A percentile compares a stretch with the other conserved stretches of the same genome.
Conservation (phyloP, 495 filamentous ascomycete genomes). For the Penicillium arizonense region DNA sequence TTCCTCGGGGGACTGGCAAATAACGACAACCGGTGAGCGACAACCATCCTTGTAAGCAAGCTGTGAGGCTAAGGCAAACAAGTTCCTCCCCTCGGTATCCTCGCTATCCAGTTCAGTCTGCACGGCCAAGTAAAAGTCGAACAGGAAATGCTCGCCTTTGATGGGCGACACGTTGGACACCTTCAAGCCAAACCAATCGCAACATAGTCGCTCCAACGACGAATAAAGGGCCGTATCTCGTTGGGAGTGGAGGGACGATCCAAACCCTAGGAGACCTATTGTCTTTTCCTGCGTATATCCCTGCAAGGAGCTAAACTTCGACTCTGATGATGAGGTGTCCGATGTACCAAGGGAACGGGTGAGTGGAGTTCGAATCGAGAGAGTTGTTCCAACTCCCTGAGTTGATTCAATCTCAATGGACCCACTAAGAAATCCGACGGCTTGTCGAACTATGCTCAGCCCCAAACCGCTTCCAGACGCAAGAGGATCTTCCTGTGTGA, state of each 20-base stretch:
- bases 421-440: slow-evolving; percentile 25
- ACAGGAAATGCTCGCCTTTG: slow-evolving; percentile 1
- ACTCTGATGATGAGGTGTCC: background rate
- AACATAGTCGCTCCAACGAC: slow-evolving; percentile 22
- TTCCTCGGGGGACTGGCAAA: slow-evolving; percentile 28
- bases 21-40: slow-evolving; percentile 22
- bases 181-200: slow-evolving; percentile 20
- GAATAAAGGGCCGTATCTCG: slow-evolving; percentile 16
- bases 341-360: background rate
- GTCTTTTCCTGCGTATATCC: slow-evolving; percentile 10
- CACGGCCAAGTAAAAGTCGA: slow-evolving; percentile 25
- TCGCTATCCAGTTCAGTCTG: slow-evolving; percentile 22
- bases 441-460: slow-evolving; percentile 45
- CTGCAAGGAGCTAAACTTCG: slow-evolving; percentile 5
- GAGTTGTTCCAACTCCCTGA: slow-evolving; percentile 47
- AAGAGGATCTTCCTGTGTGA: slow-evolving; percentile 65
- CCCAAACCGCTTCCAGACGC: slow-evolving; percentile 68
- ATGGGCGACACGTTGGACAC: slow-evolving; percentile 10
- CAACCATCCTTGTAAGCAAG: background rate
- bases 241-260: slow-evolving; percentile 7
- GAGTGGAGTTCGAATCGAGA: slow-evolving; percentile 46
- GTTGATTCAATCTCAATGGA: slow-evolving; percentile 29
- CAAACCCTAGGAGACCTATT: slow-evolving; percentile 25
- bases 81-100: slow-evolving; percentile 6
- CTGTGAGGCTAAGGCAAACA: slow-evolving; percentile 7